Base-by-base conservation (phyloP, 139 green algal genomes). In the Volvox reticuliferus region DNA sequence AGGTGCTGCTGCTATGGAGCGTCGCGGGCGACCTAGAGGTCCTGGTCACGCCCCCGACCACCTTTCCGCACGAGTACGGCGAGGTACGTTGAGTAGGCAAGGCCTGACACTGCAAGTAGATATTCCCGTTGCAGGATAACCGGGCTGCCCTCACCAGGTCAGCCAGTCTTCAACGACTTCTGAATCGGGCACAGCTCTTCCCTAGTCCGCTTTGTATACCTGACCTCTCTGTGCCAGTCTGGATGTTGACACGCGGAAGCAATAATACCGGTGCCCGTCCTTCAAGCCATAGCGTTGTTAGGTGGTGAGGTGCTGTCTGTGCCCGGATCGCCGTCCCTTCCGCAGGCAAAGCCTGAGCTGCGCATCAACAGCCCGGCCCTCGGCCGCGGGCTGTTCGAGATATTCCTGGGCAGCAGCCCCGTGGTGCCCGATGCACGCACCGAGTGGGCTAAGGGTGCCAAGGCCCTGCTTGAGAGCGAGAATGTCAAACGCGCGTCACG, bases 381-480 rank as follows among this genome's bases (percentile, higher is more conserved):
- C 21, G 94, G 88, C 88, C 91, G 97, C 26, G 96, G 94, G 6
- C 88, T 99, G 80, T 98, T 98, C 80, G 97, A 98, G 94, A 75
- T 97, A 32, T 98, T 96, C 87, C 84, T 97, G 44, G 96, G 96
- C 0, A 82, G 78, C 19, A 79, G 36, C 32, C 84, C 89, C 12
- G 92, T 96, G 28, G 92, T 97, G 26, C 92, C 95, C 3, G 91
- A 95, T 21, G 96, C 92, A 1, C 76, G 88, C 19, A 26, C 77
- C 0, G 87, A 88, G 55, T 98, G 94, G 94, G 93, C 92, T 28
- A 85, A 91, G 32, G 96, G 96, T 18, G 95, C 95, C 0, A 92
- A 91, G 89, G 22, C 85, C 32, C 91, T 98, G 80, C 88, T 98
- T 32, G 94, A 96, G 16, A 95, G 79, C 28, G 96, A 98, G 21